Base-by-base conservation (phyloP, 2,329 filamentous ascomycete genomes). In the Botrytis aclada region DNA sequence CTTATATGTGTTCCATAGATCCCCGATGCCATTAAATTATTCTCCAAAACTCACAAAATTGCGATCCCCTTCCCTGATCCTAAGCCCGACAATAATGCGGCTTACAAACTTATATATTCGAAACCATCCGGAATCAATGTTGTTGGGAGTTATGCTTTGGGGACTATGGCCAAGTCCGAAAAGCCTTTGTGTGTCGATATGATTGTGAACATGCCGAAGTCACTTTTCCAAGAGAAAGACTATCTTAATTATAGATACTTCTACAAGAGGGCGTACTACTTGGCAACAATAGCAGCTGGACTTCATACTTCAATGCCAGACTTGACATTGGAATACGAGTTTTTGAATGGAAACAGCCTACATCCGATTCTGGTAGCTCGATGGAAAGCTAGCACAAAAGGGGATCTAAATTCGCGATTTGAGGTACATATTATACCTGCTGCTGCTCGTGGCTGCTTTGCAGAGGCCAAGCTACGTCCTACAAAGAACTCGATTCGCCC, bases 161-260 rank as follows among this genome's bases (percentile, higher is more conserved):
- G 89, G 81, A 95, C 91, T 3, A 91, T 93, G 82, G 84, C 89
- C 73, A 92, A 92, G 78, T 85, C 86, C 18, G 88, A 91, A 77
- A 82, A 83, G 66, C 82, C 81, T 39, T 83, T 90, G 39, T 85
- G 87, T 25, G 86, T 98, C 74, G 95, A 98, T 82, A 88, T 98
- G 87, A 90, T 95, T 9, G 89, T 97, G 25, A 92, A 92, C 65
- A 97, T 99, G 89, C 95, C 96, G 8, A 82, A 84, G 73, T 84
- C 87, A 1, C 83, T 97, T 20, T 95, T 98, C 79, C 94, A 97
- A 80, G 93, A 97, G 62, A 98, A 98, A 83, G 96, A 99, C 82
- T 98, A 95, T 81, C 86, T 95, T 67, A 94, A 97, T 81, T 88
- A 96, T 84, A 89, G 96, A 74, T 98, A 97, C 83, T 97, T 98